phyloP scores from a whole-genome alignment of 192 early-diverging fungal species.

The Dissophora ornata region DNA sequence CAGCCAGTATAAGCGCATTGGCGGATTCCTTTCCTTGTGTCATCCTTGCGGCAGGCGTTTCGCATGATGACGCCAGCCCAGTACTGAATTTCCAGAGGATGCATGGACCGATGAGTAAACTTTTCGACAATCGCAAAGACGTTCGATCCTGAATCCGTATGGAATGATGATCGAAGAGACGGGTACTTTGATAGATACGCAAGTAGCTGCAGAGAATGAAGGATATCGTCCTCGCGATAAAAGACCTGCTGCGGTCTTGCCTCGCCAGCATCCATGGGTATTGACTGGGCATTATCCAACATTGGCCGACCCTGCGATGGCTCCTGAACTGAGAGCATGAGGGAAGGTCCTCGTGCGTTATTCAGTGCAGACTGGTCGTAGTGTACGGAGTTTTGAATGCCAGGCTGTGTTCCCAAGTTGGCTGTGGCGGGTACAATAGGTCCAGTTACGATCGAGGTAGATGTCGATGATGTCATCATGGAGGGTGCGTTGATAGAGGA shows the following conservation, averaged over 20 bases:
- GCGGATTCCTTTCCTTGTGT: conserved; percentile 73
- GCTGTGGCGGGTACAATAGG: conserved; percentile 27
- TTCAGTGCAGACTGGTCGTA: conserved; percentile 23
- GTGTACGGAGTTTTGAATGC: conserved; percentile 15
- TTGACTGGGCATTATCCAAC: conserved; percentile 30
- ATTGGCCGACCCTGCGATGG: conserved; percentile 13
- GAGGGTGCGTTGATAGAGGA: conserved; percentile 3
- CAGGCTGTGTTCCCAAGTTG: conserved; percentile 14
- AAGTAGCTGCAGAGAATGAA: conserved; percentile 85
- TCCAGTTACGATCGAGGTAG: conserved; percentile 5
- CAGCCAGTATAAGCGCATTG: conserved; percentile 85
- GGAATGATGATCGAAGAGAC: conserved; percentile 74
- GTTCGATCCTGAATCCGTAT: conserved; percentile 63
- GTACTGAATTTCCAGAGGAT: conserved; percentile 72
- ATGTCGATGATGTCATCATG: conserved; percentile 1
- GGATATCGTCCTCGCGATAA: conserved; percentile 83
- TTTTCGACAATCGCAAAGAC: conserved; percentile 85
- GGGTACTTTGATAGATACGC: conserved; percentile 93
- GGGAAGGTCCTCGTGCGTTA: conserved; percentile 6
- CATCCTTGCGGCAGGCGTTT: conserved; percentile 83
- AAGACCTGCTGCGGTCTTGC: conserved; percentile 59
- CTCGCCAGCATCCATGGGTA: conserved; percentile 25
- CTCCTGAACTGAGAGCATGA: conserved; percentile 14
- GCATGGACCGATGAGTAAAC: conserved; percentile 72
- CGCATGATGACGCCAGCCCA: conserved; percentile 86